phyloP scores from a whole-genome alignment of 129 eudicot genomes.

The Logfia minima region DNA sequence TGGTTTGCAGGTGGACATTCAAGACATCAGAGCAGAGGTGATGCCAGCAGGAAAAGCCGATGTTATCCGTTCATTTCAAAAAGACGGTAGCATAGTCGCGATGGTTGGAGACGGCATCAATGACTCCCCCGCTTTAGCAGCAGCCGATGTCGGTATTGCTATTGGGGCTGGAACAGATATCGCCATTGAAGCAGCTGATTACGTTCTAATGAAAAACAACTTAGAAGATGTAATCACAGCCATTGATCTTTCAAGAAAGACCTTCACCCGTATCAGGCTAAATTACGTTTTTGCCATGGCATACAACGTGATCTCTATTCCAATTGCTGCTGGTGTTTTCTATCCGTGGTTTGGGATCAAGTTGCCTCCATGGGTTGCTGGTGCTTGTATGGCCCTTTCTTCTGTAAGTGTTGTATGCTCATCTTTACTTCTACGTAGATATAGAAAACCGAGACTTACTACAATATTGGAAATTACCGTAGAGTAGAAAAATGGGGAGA shows the following conservation, averaged over 20 bases:
- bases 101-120: constrained; percentile 99
- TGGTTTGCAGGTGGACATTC: constrained; percentile 73
- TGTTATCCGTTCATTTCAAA: constrained; percentile 78
- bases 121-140: constrained; percentile 93
- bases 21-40: constrained; percentile 87
- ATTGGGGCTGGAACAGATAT: constrained; percentile 96
- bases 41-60: constrained; percentile 98
- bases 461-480: constrained; percentile 78
- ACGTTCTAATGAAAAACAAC: constrained; percentile 84
- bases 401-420: constrained; percentile 96
- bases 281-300: constrained; percentile 96
- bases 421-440: constrained; percentile 81
- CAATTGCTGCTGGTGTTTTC: constrained; percentile 87
- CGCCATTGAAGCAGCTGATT: constrained; percentile 97
- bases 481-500: constrained; percentile 50
- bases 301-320: constrained; percentile 75
- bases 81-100: constrained; percentile 81
- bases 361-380: constrained; percentile 98
- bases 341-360: constrained; percentile 62
- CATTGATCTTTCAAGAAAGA: constrained; percentile 91
- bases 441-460: constrained; percentile 82
- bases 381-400: constrained; percentile 97
- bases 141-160: constrained; percentile 96
- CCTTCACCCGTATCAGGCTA: constrained; percentile 67
- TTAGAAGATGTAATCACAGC: constrained; percentile 98